Evolutionary conservation across 441 rosid species (phyloP), one percentile per base, ranked within the genome.

Genomic region (Bruguiera hainesii): DNA sequence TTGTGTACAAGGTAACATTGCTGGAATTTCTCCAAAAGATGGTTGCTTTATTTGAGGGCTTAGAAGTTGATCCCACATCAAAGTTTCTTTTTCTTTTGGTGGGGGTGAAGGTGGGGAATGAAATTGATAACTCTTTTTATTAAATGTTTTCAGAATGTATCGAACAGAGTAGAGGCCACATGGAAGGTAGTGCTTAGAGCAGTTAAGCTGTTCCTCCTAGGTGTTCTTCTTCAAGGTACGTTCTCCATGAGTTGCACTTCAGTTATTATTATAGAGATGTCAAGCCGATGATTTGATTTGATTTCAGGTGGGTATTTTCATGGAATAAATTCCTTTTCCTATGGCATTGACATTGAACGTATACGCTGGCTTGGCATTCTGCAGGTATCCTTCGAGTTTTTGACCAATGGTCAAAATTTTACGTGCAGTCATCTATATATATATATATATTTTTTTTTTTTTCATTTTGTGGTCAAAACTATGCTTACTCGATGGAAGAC

Each of bases 201-300:
- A 29, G 53, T 28, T 18, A 73, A 77, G 49, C 69, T 77, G 6
- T 77, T 73, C 59, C 16, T 77, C 31, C 57, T 77, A 15, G 80
- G 80, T 11, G 72, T 77, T 52, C 55, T 73, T 70, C 77, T 77
- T 62, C 80, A 77, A 70, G 80, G 80, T 76, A 64, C 19, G 49
- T 55, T 65, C 48, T 13, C 29, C 58, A 2, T 55, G 58, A 55
- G 7, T 23, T 55, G 58, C 11, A 55, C 15, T 10, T 15, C 30
- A 55, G 23, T 49, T 4, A n/a, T 15, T 19, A 3, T 20, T 60
- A 13, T 18, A 15, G 31, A 19, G 7, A 11, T 55, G n/a, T 48
- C 66, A 66, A 55, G 28, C 30, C 15, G 19, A 23, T 15, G 13
- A 18, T 20, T 4, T 48, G 20, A 1, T 33, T 56, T 56, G 35